Evolutionary conservation across 2,329 filamentous ascomycete species (phyloP), one percentile per base, ranked within the genome.

Genomic region (Hymenotorrendiella dingleyae): DNA sequence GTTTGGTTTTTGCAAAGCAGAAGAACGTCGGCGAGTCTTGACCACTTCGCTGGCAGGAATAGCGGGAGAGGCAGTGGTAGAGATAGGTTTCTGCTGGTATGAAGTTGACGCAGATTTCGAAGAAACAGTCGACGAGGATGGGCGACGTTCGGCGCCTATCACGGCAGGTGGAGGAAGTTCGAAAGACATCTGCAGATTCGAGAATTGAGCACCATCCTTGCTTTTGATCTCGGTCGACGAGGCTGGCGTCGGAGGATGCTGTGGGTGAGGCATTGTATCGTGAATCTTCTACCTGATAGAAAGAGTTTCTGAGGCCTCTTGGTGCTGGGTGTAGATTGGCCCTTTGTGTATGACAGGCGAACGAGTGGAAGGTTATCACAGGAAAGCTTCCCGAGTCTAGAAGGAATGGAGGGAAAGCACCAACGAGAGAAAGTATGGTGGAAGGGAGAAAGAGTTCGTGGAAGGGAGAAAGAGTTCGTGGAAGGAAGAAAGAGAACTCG

Each of bases 181-280:
- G 61, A 93, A 89, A 39, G 80, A 72, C 49, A 80, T 70, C 55
- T 88, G 85, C 19, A 84, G 68, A 28, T 73, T 69, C 34, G 82
- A 71, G 47, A 76, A 73, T 37, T 72, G 70, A n/a, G 71, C 69
- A 47, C 79, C 78, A 64, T 84, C 81, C 64, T 86, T 80, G 51
- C 79, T 82, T 43, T 78, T 76, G 61, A 93, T 86, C 59, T 93
- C 87, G 38, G 84, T 84, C 24, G 86, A 91, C 9, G 86, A 85
- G 40, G 79, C 81, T 29, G 87, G 88, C 36, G 87, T 94, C 32
- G 82, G 86, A 33, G 84, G 86, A 41, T 81, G 71, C 42, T 69
- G 71, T 33, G 76, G 71, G 45, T 74, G 79, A 62, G 83, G 78
- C 84, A 89, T 89, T 50, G 48, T 62, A 38, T 21, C 24, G n/a